A percentile compares a stretch with the other conserved stretches of the same genome.
phyloP scores from a whole-genome alignment of 2,329 filamentous ascomycete species.

The Trichophyton verrucosum region DNA sequence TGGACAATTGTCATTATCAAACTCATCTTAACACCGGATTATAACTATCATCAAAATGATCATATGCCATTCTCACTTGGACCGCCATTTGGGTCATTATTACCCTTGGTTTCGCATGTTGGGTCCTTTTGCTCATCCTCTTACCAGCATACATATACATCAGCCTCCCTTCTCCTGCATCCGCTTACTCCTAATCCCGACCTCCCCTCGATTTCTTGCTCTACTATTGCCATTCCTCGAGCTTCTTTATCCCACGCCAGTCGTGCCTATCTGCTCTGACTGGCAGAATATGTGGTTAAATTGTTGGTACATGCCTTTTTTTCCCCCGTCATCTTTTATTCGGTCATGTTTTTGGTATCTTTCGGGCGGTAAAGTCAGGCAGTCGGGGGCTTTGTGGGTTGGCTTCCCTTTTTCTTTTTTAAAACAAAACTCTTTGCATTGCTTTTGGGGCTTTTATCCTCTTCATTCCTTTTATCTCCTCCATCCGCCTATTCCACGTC shows the following conservation, averaged over 20 bases:
- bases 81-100: neutral
- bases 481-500: neutral
- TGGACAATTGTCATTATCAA: neutral
- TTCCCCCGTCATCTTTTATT: slow-evolving; percentile 16
- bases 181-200: neutral
- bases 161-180: neutral
- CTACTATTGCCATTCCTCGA: slow-evolving; percentile 7
- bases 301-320: slow-evolving; percentile 15
- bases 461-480: neutral
- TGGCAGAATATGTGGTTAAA: slow-evolving; percentile 13
- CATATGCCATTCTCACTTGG: neutral
- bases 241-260: neutral
- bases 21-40: neutral
- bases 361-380: neutral
- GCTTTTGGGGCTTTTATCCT: slow-evolving; percentile 16
- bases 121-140: neutral
- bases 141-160: neutral
- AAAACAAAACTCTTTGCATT: slow-evolving; percentile 9
- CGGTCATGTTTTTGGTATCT: slow-evolving; percentile 16
- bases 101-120: neutral
- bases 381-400: neutral
- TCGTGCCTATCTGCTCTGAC: neutral
- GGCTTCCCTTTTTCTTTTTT: neutral
- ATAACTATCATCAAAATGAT: neutral
- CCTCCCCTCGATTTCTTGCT: neutral